Evolutionary conservation across 2,329 filamentous ascomycete species (phyloP).

Genomic region (Dothidotthia symphoricarpi): DNA sequence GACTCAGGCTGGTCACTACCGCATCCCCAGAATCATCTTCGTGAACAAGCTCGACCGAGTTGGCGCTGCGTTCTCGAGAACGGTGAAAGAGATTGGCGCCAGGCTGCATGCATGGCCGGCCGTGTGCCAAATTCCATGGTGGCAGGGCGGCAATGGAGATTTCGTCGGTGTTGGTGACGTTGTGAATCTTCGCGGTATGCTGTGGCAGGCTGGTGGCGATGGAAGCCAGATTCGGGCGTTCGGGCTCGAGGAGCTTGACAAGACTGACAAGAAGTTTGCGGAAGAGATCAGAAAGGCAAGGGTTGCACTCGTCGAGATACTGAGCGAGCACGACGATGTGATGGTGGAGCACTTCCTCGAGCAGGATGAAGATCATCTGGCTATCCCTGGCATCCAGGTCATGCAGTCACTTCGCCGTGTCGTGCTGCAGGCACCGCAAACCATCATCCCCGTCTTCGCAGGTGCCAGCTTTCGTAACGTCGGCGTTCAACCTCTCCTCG

Average conservation of each 20-base stretch:
- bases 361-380: constrained; percentile 67
- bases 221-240: constrained; percentile 61
- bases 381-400: constrained; percentile 65
- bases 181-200: constrained; percentile 69
- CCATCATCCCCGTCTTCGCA: constrained; percentile 81
- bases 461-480: constrained; percentile 93
- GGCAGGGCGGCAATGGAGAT: constrained; percentile 67
- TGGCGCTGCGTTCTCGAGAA: constrained; percentile 77
- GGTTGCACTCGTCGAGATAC: constrained; percentile 72
- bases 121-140: constrained; percentile 95
- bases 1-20: constrained; percentile 81
- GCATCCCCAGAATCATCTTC: constrained; percentile 77
- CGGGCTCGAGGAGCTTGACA: constrained; percentile 54
- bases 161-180: constrained; percentile 85
- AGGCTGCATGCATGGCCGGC: constrained; percentile 81
- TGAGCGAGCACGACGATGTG: constrained; percentile 84
- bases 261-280: constrained; percentile 52
- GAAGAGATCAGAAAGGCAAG: constrained; percentile 74
- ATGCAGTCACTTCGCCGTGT: constrained; percentile 71
- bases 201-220: constrained; percentile 68
- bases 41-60: constrained; percentile 85
- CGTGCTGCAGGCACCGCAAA: constrained; percentile 65
- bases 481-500: constrained; percentile 86
- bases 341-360: constrained; percentile 85
- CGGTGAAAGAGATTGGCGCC: constrained; percentile 79